phyloP scores from a whole-genome alignment of 805 yeast genomes.

The Ogataea chonburiensis region DNA sequence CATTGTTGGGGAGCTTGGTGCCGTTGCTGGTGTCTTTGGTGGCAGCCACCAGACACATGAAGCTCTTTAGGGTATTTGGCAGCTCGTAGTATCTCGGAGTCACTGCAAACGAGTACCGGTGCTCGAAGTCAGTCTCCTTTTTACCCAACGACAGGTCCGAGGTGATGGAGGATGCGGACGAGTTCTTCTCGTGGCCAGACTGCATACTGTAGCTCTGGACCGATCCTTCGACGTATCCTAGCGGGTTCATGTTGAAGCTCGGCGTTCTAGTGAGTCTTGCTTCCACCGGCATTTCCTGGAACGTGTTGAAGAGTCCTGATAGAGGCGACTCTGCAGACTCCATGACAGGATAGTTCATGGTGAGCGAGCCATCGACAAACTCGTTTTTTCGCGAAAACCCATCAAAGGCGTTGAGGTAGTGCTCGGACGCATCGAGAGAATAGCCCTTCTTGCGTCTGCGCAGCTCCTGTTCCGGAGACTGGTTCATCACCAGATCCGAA shows the following conservation, averaged over 20 bases:
- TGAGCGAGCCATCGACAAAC: slow-evolving; percentile 7
- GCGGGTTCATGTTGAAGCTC: slow-evolving; percentile 13
- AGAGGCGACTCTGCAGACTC: slow-evolving; percentile 23
- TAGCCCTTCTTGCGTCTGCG: slow-evolving; percentile 16
- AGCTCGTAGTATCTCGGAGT: slow-evolving; percentile 28
- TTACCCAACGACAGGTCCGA: slow-evolving; percentile 23
- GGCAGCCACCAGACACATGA: slow-evolving; percentile 40
- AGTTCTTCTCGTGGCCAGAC: slow-evolving; percentile 8
- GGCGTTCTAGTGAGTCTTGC: slow-evolving; percentile 16
- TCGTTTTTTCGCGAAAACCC: slow-evolving; percentile 21
- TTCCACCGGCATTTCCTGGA: slow-evolving; percentile 16
- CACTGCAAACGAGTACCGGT: slow-evolving; percentile 24
- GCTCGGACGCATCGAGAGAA: slow-evolving; percentile 15
- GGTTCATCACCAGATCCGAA: slow-evolving; percentile 15
- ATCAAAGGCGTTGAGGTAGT: slow-evolving; percentile 20
- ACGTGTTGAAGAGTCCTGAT: slow-evolving; percentile 23
- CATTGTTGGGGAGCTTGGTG: slow-evolving; percentile 25
- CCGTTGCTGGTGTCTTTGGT: slow-evolving; percentile 21
- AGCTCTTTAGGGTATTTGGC: slow-evolving; percentile 38
- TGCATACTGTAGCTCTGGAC: slow-evolving; percentile 6
- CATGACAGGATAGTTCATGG: slow-evolving; percentile 14
- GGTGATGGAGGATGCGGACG: slow-evolving; percentile 20
- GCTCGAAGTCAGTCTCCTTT: slow-evolving; percentile 25
- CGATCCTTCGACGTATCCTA: slow-evolving; percentile 5
- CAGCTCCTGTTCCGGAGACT: slow-evolving; percentile 7